phyloP scores from a whole-genome alignment of 2,329 filamentous ascomycete genomes.

The Aspergillus luchuensis region DNA sequence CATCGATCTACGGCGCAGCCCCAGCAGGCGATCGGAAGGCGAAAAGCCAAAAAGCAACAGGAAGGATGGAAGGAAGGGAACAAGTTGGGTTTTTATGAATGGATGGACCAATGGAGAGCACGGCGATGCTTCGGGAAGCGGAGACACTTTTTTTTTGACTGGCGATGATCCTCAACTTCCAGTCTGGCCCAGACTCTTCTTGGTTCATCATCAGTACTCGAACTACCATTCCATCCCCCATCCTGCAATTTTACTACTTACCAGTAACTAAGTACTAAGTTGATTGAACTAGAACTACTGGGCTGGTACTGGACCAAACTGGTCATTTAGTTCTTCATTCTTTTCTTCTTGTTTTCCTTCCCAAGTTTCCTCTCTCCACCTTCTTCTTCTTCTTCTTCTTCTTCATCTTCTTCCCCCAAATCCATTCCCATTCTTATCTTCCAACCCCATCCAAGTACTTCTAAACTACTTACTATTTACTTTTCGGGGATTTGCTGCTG shows the following conservation, averaged over 20 bases:
- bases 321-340: background rate
- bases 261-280: too few species aligned
- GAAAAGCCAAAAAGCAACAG: background rate
- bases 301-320: too few species aligned
- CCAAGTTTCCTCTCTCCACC: too few species aligned
- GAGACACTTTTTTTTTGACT: background rate
- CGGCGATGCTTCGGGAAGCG: conserved; percentile 3
- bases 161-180: conserved; percentile 7
- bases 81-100: background rate
- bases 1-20: background rate
- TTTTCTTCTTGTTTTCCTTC: background rate
- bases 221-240: conserved; percentile 2
- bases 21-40: background rate
- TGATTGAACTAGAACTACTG: too few species aligned
- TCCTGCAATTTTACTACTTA: background rate
- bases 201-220: background rate
- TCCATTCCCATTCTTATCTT: too few species aligned
- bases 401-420: background rate
- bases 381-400: background rate
- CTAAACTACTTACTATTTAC: too few species aligned
- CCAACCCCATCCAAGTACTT: too few species aligned
- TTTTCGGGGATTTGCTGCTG: too few species aligned
- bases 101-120: conserved; percentile 1
- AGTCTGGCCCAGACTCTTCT: conserved; percentile 10
- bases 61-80: background rate